Base-by-base conservation (phyloP, 768 basidiomycete species). In the Amanita inopinata region DNA sequence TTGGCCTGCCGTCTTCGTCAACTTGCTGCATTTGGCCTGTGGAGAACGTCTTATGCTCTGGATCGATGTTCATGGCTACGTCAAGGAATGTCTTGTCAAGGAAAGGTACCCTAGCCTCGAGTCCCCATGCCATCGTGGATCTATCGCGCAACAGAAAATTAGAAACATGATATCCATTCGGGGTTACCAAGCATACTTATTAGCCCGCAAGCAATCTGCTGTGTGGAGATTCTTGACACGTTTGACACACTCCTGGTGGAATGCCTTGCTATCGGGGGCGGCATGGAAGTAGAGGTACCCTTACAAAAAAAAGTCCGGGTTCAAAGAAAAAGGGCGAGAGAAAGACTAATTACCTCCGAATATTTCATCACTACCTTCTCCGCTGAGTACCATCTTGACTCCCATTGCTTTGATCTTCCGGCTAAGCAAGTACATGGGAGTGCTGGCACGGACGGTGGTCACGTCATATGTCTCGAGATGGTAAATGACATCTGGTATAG, bases 231-330 rank as follows among this genome's bases (percentile, higher is more conserved):
- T 93, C 67, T 98, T 97, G 54, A 97, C 90, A 30, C 96, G 83
- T 56, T 83, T 82, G 31, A 96, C 83, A 54, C 80, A 83, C 63
- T 99, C 96, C 56, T 93, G 87, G 66, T 98, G 90, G 73, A 98
- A 94, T 4, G 90, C 83, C 46, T 65, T 67, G 32, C 77, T 67
- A 51, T 92, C 80, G 6, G 96, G 96, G 0, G 96, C 96, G 27
- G 93, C 93, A 61, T 99, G 94, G 82, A 99, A 99, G 68, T 99
- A 99, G 34, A 99, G 78, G 66, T 99, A 99, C 2, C 94, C 93
- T 89, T n/a, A n/a, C n/a, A n/a, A n/a, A n/a, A 55, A 37, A 40
- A 41, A 8, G 24, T 32, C n/a, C 5, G 24, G 30, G 45, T 25
- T 24, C 17, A 43, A 24, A 28, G 31, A 31, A 22, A 27, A 12